Evolutionary conservation across 768 basidiomycete genomes (phyloP), one percentile per base, ranked within the genome.

Genomic region (Russula lepida): DNA sequence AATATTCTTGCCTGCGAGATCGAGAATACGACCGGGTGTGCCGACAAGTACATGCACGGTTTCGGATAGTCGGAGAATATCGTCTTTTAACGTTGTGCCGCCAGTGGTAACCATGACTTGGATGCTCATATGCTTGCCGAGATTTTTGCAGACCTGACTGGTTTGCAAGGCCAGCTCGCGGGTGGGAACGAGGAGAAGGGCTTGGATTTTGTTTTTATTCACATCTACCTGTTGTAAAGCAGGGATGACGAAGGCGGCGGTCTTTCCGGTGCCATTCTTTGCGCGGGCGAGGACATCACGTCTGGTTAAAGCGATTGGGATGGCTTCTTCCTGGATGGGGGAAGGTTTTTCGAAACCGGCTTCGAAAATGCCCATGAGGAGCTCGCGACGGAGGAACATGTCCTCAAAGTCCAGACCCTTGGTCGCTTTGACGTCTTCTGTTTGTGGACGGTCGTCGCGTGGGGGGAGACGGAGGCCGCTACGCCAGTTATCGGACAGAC

Each of bases 41-140:
- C 95, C 95, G 63, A 98, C 95, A 54, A 99, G 87, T 54, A 99
- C 88, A 72, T 99, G 95, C 2, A 99, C 95, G 6, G 82, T 71
- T 73, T 98, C 92, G 21, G 84, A 82, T 54, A 99, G 75, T 54
- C 95, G 88, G 68, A 99, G 77, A 73, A 98, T 98, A 73, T 99
- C 95, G 75, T 99, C 95, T 75, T 95, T 93, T 70, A 99, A 84
- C 21, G 94, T 97, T 4, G 97, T 98, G 21, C 95, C 95, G 58
- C 95, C 95, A 0, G 97, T 99, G 57, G 97, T 97, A 55, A 98
- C 97, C 95, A 99, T 99, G 73, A 99, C 92, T 75, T 98, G 91
- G 33, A 92, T 71, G 56, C 84, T 86, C 84, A 98, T 88, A 69
- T 99, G 95, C 72, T 98, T 97, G 55, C 94, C 94, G 60, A 98